These are phyloP conservation scores for Cyclotella choctawhatcheeana DNA, from an alignment of 108 stramenopile genomes.

Conservation along the genomic window DNA sequence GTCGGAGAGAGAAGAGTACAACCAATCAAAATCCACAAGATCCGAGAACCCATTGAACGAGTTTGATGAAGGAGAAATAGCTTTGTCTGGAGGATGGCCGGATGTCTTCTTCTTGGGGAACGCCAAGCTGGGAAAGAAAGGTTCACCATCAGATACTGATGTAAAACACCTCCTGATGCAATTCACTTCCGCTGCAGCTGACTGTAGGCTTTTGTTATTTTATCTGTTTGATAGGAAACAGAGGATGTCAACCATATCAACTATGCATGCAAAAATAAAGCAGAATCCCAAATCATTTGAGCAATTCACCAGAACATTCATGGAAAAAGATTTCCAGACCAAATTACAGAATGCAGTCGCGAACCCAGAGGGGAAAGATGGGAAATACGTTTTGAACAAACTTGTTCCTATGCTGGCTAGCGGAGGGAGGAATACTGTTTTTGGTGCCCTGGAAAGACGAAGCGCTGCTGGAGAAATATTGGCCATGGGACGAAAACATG, in stretches of 20 bases:
- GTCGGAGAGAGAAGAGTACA: conserved; percentile 12
- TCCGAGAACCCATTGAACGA: conserved; percentile 14
- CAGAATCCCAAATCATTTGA: conserved; percentile 7
- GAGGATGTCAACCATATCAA: background rate
- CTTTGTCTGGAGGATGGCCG: conserved; percentile 8
- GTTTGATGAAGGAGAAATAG: conserved; percentile 15
- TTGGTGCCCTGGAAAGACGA: conserved; percentile 12
- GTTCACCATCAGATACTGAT: background rate
- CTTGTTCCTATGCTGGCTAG: conserved; percentile 6
- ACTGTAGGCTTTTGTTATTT: conserved; percentile 5
- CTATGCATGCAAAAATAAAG: background rate
- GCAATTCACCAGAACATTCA: background rate
- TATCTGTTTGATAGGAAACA: conserved; percentile 23
- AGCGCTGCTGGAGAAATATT: conserved; percentile 2
- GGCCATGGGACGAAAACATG: conserved; percentile 3
- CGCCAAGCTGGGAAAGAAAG: background rate
- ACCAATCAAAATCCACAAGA: conserved; percentile 1
- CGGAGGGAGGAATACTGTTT: conserved; percentile 2
- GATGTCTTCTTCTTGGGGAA: conserved; percentile 15
- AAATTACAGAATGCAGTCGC: conserved; percentile 18
- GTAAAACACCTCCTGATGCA: conserved; percentile 14
- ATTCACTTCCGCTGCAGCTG: conserved; percentile 2
- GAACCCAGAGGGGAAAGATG: conserved; percentile 15
- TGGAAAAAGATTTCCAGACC: conserved; percentile 1
- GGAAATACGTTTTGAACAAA: conserved; percentile 15